Evolutionary conservation across 305 asterid species (phyloP).

Genomic region (Plantago lanceolata): DNA sequence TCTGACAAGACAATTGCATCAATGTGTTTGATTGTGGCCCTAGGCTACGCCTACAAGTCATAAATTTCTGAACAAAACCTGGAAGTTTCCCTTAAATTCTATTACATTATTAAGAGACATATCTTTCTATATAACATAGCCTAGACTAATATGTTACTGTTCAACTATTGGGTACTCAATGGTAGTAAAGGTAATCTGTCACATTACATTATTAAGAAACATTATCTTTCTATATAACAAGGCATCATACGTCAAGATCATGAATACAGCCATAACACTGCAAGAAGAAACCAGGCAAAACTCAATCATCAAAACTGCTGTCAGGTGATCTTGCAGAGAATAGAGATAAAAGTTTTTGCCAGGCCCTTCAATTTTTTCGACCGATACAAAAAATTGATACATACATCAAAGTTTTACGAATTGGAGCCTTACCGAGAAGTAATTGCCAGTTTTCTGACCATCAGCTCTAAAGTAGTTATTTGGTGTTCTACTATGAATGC

Average conservation of each 20-base stretch:
- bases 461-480: constrained; percentile 53
- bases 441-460: constrained; percentile 58
- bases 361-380: neutral
- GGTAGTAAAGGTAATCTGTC: too few species aligned
- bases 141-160: too few species aligned
- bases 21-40: neutral
- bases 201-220: neutral
- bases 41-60: neutral
- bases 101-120: neutral
- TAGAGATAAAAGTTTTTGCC: neutral
- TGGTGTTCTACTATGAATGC: constrained; percentile 52
- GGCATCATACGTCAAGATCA: neutral
- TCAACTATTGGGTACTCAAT: too few species aligned
- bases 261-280: neutral
- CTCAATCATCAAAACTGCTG: neutral
- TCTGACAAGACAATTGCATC: neutral
- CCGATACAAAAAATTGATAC: neutral
- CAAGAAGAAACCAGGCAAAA: neutral
- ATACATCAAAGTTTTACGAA: constrained; percentile 7
- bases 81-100: too few species aligned
- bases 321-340: too few species aligned
- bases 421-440: constrained; percentile 51
- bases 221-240: neutral
- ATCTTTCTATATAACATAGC: neutral
- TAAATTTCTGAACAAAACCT: neutral